Percentiles rank a stretch among this genome's conserved stretches.
These are phyloP conservation scores for Pseudotsuga menziesii DNA, from an alignment of 75 land plant genomes.

Conservation along the genomic window DNA sequence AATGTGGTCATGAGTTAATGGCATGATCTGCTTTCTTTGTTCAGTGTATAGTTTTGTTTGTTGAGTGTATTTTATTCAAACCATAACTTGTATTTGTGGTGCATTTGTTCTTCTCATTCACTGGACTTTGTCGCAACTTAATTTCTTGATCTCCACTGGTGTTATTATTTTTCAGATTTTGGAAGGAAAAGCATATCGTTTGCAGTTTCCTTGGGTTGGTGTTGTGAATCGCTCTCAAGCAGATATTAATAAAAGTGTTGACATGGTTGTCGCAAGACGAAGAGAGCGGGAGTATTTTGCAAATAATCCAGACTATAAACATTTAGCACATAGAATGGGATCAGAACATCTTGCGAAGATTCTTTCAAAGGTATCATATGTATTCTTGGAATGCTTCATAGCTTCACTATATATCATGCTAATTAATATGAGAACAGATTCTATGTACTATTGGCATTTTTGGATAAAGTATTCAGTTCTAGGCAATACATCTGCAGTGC, in stretches of 20 bases:
- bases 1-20: not conserved
- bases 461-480: not conserved
- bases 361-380: slow-evolving; percentile 73
- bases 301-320: slow-evolving; percentile 67
- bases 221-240: slow-evolving; percentile 96
- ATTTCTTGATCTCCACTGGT: not conserved
- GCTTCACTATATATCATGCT: too few species aligned
- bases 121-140: not conserved
- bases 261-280: slow-evolving; percentile 95
- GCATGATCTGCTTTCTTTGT: not conserved
- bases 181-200: slow-evolving; percentile 80
- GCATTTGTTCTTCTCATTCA: not conserved
- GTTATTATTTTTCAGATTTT: slow-evolving; percentile 48
- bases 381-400: not conserved
- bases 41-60: not conserved
- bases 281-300: slow-evolving; percentile 85
- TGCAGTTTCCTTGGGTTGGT: slow-evolving; percentile 92
- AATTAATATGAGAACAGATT: too few species aligned
- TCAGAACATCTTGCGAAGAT: slow-evolving; percentile 86
- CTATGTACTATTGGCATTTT: not conserved
- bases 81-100: not conserved
- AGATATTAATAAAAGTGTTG: slow-evolving; percentile 89
- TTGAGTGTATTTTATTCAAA: not conserved
- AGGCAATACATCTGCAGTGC: not conserved
- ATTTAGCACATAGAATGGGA: slow-evolving; percentile 86